A percentile compares a stretch with the other conserved stretches of the same genome.
Evolutionary conservation across 495 filamentous ascomycete genomes (phyloP).

Genomic region (Lasiosphaeria hispida): DNA sequence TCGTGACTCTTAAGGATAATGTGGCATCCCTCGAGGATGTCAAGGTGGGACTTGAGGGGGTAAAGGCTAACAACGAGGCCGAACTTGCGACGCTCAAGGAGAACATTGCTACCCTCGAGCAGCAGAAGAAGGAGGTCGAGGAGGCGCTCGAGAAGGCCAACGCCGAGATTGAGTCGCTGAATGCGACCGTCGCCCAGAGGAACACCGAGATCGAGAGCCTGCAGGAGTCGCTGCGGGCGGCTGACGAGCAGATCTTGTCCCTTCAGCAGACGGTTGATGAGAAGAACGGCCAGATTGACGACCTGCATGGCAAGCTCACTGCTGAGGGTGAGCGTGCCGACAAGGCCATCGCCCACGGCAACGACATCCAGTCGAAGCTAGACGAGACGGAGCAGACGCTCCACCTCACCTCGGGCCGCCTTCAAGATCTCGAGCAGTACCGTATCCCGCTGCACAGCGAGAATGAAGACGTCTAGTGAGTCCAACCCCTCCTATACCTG

Average conservation of each 20-base stretch:
- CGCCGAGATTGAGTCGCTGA: slow-evolving; percentile 27
- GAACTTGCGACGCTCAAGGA: slow-evolving; percentile 27
- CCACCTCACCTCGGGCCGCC: slow-evolving; percentile 18
- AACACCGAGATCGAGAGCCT: slow-evolving; percentile 29
- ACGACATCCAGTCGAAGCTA: slow-evolving; percentile 29
- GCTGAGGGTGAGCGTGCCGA: slow-evolving; percentile 27
- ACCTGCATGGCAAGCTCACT: slow-evolving; percentile 27
- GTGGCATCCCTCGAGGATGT: slow-evolving; percentile 14
- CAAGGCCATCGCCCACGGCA: slow-evolving; percentile 25
- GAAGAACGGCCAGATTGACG: slow-evolving; percentile 28
- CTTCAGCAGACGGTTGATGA: slow-evolving; percentile 33
- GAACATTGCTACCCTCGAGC: slow-evolving; percentile 22
- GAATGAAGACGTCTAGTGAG: slow-evolving; percentile 35
- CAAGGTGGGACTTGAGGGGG: slow-evolving; percentile 24
- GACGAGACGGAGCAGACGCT: slow-evolving; percentile 28
- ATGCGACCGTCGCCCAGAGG: slow-evolving; percentile 21
- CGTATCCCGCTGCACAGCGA: slow-evolving; percentile 27
- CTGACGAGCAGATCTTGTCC: slow-evolving; percentile 29
- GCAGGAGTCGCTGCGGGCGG: slow-evolving; percentile 25
- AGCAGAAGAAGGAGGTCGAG: slow-evolving; percentile 26
- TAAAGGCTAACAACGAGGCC: slow-evolving; percentile 26
- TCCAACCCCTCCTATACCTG: neutral
- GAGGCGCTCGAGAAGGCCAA: slow-evolving; percentile 27
- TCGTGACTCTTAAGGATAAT: slow-evolving; percentile 12
- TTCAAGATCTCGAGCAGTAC: slow-evolving; percentile 31